Conservation (phyloP, 305 asterid species). For the Plantago rigida region DNA sequence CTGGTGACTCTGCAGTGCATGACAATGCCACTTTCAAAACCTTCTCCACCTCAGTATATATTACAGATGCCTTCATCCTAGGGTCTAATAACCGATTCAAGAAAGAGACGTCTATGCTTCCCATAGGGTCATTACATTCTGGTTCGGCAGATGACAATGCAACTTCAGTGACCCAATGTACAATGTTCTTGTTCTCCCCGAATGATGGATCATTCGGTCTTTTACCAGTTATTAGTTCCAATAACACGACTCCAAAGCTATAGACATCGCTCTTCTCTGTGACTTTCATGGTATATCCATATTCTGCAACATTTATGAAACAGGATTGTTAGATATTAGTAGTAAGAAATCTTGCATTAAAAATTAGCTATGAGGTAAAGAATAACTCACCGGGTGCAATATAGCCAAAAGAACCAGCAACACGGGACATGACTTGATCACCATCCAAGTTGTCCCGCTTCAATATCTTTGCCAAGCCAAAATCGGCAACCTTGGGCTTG, state of each 20-base stretch:
- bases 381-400: conserved; percentile 70
- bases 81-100: conserved; percentile 47
- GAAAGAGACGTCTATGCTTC: conserved; percentile 18
- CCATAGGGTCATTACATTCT: conserved; percentile 18
- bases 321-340: not conserved
- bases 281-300: conserved; percentile 62
- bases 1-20: conserved; percentile 55
- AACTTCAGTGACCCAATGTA: conserved; percentile 52
- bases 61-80: conserved; percentile 37
- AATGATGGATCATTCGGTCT: conserved; percentile 51
- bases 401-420: conserved; percentile 84
- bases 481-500: conserved; percentile 66
- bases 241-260: conserved; percentile 67
- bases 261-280: conserved; percentile 82
- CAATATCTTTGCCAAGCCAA: conserved; percentile 62
- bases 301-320: conserved; percentile 38
- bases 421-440: conserved; percentile 49
- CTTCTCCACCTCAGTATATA: conserved; percentile 43
- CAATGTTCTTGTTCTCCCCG: conserved; percentile 59
- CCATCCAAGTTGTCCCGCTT: conserved; percentile 29
- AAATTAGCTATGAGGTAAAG: not conserved
- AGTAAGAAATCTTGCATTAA: not conserved
- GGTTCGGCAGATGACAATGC: conserved; percentile 32
- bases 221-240: conserved; percentile 64
- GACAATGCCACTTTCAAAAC: conserved; percentile 54